A percentile compares a stretch with the other conserved stretches of the same genome.
phyloP scores from a whole-genome alignment of 129 eudicot species.

The Lactuca sativa region DNA sequence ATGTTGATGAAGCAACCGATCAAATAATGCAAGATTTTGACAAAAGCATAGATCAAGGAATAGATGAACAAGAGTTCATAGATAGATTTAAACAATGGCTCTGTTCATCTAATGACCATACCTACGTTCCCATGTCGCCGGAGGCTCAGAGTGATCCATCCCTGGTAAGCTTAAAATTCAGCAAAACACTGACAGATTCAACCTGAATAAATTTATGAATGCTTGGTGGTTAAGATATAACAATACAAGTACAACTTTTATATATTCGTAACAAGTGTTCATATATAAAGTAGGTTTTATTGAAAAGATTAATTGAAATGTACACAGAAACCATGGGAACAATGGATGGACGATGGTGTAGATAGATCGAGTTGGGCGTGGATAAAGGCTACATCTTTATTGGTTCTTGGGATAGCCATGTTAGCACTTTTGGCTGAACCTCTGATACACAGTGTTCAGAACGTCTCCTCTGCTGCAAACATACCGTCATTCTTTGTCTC shows the following conservation, averaged over 20 bases:
- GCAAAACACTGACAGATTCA: not conserved
- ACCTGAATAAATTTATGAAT: too few species aligned
- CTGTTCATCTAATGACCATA: constrained; percentile 21
- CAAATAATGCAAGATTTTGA: constrained; percentile 61
- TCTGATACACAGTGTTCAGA: constrained; percentile 59
- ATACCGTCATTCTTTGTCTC: constrained; percentile 66
- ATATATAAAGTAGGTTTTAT: not conserved
- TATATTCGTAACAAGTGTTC: too few species aligned
- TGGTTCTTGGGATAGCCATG: constrained; percentile 54
- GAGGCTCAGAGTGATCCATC: constrained; percentile 27
- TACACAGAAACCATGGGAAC: constrained; percentile 50
- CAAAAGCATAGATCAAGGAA: constrained; percentile 48
- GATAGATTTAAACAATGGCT: constrained; percentile 61
- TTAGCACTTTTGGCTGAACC: constrained; percentile 73
- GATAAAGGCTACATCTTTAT: constrained; percentile 50
- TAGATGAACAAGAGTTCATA: constrained; percentile 58
- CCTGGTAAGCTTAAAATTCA: constrained; percentile 38
- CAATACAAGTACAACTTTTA: too few species aligned
- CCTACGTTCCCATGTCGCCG: constrained; percentile 18
- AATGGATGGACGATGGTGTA: constrained; percentile 41
- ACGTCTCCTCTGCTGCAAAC: constrained; percentile 46
- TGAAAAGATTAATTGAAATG: not conserved
- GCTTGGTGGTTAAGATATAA: too few species aligned
- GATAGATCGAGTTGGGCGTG: constrained; percentile 50
- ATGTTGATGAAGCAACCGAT: constrained; percentile 47